Conservation (phyloP, 805 yeast genomes). For the Wickerhamia fluorescens region DNA sequence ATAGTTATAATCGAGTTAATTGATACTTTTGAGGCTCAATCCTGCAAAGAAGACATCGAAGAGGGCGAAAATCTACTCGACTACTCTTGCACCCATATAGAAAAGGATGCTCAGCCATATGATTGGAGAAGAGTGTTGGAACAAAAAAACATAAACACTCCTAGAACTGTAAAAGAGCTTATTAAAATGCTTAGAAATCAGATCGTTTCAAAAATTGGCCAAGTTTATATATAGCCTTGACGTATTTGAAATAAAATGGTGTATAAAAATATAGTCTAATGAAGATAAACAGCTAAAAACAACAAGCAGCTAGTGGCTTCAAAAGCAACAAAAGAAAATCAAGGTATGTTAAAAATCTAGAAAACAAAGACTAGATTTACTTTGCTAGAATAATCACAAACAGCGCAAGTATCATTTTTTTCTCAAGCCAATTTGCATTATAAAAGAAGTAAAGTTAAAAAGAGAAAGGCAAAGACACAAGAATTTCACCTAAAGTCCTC, state of each 20-base stretch:
- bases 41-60: constrained; percentile 14
- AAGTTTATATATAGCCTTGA: constrained; percentile 21
- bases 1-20: constrained; percentile 32
- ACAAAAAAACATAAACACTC: constrained; percentile 12
- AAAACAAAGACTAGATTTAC: no score
- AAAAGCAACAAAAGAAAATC: no score
- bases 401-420: no score
- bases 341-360: no score
- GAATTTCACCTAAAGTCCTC: no score
- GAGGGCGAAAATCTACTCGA: constrained; percentile 27
- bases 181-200: constrained; percentile 22
- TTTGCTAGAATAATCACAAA: no score
- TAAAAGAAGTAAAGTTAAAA: no score
- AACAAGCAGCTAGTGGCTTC: no score
- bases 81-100: constrained; percentile 18
- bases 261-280: no score
- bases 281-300: not conserved
- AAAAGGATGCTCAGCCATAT: constrained; percentile 10
- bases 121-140: constrained; percentile 32
- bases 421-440: no score
- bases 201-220: constrained; percentile 26
- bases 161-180: constrained; percentile 19
- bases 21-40: constrained; percentile 26
- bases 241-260: constrained; percentile 1
- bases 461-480: no score